Percentiles rank a stretch among this genome's conserved stretches.
Conservation (phyloP, 306 rosid species). For the Quillaja saponaria region DNA sequence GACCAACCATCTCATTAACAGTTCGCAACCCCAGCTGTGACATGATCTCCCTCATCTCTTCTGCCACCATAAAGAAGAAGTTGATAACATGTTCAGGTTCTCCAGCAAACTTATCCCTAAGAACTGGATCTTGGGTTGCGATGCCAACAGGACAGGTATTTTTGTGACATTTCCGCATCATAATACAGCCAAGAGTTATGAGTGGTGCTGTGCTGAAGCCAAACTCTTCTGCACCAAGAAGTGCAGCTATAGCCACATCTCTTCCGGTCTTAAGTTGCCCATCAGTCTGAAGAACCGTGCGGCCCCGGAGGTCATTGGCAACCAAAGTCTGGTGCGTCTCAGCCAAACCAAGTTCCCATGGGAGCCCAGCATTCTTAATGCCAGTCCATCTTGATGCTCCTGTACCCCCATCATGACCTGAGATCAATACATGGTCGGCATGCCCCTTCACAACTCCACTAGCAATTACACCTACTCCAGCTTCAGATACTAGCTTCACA, state of each 20-base stretch:
- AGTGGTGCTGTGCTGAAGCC: slow-evolving; percentile 99
- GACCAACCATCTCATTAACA: slow-evolving; percentile 92
- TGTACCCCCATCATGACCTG: slow-evolving; percentile 99
- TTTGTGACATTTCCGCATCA: slow-evolving; percentile 99
- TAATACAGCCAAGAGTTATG: slow-evolving; percentile 95
- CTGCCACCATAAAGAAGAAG: slow-evolving; percentile 96
- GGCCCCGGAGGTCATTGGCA: slow-evolving; percentile 95
- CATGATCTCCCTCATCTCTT: slow-evolving; percentile 95
- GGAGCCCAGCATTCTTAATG: slow-evolving; percentile 97
- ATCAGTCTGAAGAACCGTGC: slow-evolving; percentile 93
- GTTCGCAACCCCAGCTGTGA: slow-evolving; percentile 80
- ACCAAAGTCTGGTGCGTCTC: slow-evolving; percentile 99
- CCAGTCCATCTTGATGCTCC: slow-evolving; percentile 99
- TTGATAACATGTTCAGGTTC: slow-evolving; percentile 98
- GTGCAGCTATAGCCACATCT: slow-evolving; percentile 96
- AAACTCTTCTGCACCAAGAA: slow-evolving; percentile 98
- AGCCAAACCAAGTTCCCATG: slow-evolving; percentile 99
- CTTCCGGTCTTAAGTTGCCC: slow-evolving; percentile 99
- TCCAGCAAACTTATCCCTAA: slow-evolving; percentile 96
- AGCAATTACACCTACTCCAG: slow-evolving; percentile 97
- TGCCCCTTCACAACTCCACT: slow-evolving; percentile 99
- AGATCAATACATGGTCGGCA: slow-evolving; percentile 92
- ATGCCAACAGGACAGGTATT: slow-evolving; percentile 98
- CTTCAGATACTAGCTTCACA: slow-evolving; percentile 97
- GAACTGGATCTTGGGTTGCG: slow-evolving; percentile 99